Evolutionary conservation across 2,329 filamentous ascomycete species (phyloP).

Genomic region (Cladophialophora exuberans): DNA sequence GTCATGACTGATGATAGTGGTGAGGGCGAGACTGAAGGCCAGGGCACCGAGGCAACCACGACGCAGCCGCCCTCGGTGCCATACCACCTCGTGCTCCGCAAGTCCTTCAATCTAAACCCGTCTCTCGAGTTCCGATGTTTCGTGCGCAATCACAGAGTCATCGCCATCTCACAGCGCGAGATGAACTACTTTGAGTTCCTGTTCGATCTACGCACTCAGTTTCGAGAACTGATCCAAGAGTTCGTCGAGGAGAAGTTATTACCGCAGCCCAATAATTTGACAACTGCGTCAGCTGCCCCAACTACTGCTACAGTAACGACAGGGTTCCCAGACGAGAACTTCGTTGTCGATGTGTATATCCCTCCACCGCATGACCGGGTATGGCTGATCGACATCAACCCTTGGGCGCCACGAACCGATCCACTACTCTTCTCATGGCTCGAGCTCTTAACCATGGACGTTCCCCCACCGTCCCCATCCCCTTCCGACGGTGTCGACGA

Average conservation of each 20-base stretch:
- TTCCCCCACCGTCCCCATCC: background rate
- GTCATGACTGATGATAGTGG: conserved; percentile 37
- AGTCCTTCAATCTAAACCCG: conserved; percentile 86
- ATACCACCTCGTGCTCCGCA: conserved; percentile 82
- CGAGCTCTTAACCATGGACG: conserved; percentile 64
- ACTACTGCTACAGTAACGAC: too few relatives aligned
- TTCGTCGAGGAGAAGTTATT: conserved; percentile 71
- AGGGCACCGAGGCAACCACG: background rate
- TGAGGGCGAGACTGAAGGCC: background rate
- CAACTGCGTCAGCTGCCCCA: too few relatives aligned
- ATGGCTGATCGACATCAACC: conserved; percentile 91
- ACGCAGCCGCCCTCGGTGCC: conserved; percentile 52
- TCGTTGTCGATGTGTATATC: conserved; percentile 91
- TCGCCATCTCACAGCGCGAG: conserved; percentile 87
- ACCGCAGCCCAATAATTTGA: conserved; percentile 43
- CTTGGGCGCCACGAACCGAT: conserved; percentile 89
- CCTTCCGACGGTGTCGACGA: background rate
- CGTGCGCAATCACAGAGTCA: conserved; percentile 76
- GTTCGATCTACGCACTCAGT: conserved; percentile 64
- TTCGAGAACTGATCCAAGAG: conserved; percentile 69
- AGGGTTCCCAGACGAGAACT: conserved; percentile 74
- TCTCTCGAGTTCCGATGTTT: conserved; percentile 95
- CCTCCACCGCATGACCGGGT: conserved; percentile 74
- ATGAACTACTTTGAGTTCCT: conserved; percentile 90
- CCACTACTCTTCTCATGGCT: conserved; percentile 86